phyloP scores from a whole-genome alignment of 148 eudicot species.

The Nyssa sinensis region DNA sequence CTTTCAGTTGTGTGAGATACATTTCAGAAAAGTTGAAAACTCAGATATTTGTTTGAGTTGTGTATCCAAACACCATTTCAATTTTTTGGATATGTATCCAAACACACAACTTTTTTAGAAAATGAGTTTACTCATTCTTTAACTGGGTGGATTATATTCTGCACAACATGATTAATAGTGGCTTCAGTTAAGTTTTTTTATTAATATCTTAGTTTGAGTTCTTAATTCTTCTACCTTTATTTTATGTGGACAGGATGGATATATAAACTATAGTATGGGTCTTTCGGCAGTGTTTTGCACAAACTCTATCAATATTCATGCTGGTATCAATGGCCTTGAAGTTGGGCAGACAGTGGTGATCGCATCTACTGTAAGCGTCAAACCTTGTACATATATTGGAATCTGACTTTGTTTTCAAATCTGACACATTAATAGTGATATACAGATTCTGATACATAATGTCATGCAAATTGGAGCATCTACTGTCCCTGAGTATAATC shows the following conservation, averaged over 20 bases:
- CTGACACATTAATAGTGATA: conserved; percentile 19
- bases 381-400: conserved; percentile 7
- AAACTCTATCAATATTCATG: conserved; percentile 94
- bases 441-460: conserved; percentile 86
- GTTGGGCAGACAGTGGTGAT: conserved; percentile 97
- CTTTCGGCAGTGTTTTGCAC: conserved; percentile 96
- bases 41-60: too few species aligned
- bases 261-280: conserved; percentile 89
- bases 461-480: conserved; percentile 92
- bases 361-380: conserved; percentile 76
- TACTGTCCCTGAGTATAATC: conserved; percentile 70
- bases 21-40: too few species aligned
- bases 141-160: background rate
- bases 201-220: too few species aligned
- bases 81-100: too few species aligned
- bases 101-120: too few species aligned
- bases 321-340: conserved; percentile 97
- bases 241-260: conserved; percentile 60
- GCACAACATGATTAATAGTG: background rate
- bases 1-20: too few species aligned
- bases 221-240: background rate
- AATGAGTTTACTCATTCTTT: background rate
- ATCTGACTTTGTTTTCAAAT: background rate
- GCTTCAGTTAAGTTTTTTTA: background rate
- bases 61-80: too few species aligned